Conservation (phyloP, 352 stramenopile genomes). For the Pythium grandisporangium region DNA sequence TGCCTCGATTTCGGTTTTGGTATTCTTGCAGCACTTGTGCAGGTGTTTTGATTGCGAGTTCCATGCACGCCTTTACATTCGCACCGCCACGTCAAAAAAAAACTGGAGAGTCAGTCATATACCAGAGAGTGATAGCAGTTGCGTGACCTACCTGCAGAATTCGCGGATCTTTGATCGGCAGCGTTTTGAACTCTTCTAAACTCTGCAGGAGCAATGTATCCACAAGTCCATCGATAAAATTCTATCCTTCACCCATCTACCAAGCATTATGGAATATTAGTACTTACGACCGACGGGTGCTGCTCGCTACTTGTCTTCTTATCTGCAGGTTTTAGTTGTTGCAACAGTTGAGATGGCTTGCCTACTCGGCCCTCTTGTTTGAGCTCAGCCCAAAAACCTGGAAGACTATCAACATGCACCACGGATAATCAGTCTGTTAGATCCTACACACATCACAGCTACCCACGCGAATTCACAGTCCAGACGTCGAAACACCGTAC, state of each 20-base stretch:
- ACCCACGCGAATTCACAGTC: too few species aligned
- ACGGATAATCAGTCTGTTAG: conserved; percentile 1
- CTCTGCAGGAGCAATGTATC: conserved; percentile 18
- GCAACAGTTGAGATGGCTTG: neutral
- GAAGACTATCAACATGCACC: conserved; percentile 4
- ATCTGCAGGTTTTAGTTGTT: conserved; percentile 2
- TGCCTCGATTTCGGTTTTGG: conserved; percentile 68
- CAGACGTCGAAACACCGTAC: conserved; percentile 4
- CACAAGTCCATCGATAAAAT: too few species aligned
- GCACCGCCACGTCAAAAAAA: neutral
- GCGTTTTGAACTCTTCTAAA: conserved; percentile 56
- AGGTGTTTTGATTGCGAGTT: conserved; percentile 72
- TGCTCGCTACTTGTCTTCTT: neutral
- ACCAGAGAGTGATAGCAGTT: neutral
- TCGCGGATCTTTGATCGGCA: conserved; percentile 46
- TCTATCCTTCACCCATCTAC: too few species aligned
- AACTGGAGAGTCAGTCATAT: too few species aligned
- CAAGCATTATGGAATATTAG: conserved; percentile 2
- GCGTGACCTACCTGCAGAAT: conserved; percentile 37
- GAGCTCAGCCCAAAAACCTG: conserved; percentile 10
- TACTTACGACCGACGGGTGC: conserved; percentile 4
- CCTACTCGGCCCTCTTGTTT: conserved; percentile 8
- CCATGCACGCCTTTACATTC: conserved; percentile 48
- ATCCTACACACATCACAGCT: too few species aligned
- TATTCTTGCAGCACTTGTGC: conserved; percentile 84